Evolutionary conservation across 2,329 filamentous ascomycete genomes (phyloP), one percentile per base, ranked within the genome.

Genomic region (Penicillium sp.): DNA sequence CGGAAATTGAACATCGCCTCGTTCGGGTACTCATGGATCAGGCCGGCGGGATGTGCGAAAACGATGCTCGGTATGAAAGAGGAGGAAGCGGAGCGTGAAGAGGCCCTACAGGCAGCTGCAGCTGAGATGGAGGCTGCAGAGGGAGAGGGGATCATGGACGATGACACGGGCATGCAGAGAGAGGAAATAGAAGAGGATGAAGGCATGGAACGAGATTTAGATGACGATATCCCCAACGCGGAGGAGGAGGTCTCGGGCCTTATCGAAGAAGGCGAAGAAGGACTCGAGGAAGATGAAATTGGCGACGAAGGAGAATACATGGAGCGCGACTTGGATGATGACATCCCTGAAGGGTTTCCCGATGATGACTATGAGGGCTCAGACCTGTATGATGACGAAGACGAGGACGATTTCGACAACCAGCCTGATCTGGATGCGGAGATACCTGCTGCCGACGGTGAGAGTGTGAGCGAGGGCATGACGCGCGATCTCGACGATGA

Each of bases 11-110:
- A 93, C 62, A 88, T 97, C 30, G 84, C 88, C 45, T 89, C 91
- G 67, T 97, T 95, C 69, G 94, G 94, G 57, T 89, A 87, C 62
- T 84, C 84, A 42, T 99, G 94, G 94, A 87, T 99, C 53, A 89
- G 88, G 56, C 94, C 94, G 0, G 91, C 91, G 0, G 94, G 93
- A 8, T 82, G 96, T 53, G 73, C 85, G 55, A 99, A 97, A 80
- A 96, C 93, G 1, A 84, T 96, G 57, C 88, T 95, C 69, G 91
- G 95, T 60, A 84, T 91, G 76, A 87, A 89, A 40, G 94, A 99
- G 75, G 94, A 99, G 77, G 86, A 88, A 62, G 84, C 89, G 11
- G 94, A 99, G 77, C 84, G 89, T 53, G 88, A 93, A 70, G 94
- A 99, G 73, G 89, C 92, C 57, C 84, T 89, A 59, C 86, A 89